These are phyloP conservation scores for Fonsecaea monophora DNA, from an alignment of 2,329 filamentous ascomycete species.

Conservation along the genomic window DNA sequence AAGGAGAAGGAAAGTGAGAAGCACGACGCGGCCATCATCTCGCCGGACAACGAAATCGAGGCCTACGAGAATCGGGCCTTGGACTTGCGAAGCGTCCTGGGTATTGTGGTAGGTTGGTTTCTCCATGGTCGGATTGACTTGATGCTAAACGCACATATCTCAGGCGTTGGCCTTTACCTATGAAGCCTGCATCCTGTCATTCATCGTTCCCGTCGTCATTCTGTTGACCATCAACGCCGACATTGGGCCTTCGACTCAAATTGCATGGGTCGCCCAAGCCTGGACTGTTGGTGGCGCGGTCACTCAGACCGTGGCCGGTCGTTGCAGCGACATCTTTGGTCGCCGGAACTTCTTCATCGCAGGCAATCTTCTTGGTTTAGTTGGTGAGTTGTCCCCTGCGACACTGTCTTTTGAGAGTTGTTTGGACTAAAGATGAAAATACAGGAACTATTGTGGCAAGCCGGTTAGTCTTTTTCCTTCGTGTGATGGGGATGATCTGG, in stretches of 20 bases:
- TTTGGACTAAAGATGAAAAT: too few species aligned
- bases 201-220: slow-evolving; percentile 19
- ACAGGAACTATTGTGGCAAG: too few species aligned
- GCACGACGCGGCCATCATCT: not conserved
- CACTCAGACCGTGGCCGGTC: slow-evolving; percentile 9
- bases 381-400: slow-evolving; percentile 9
- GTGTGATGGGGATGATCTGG: too few species aligned
- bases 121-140: too few species aligned
- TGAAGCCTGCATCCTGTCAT: slow-evolving; percentile 23
- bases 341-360: slow-evolving; percentile 20
- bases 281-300: slow-evolving; percentile 16
- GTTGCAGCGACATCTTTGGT: slow-evolving; percentile 22
- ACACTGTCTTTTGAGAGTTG: not conserved
- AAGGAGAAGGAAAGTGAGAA: too few species aligned
- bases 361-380: slow-evolving; percentile 10
- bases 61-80: slow-evolving; percentile 10
- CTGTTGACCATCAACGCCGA: slow-evolving; percentile 24
- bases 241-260: slow-evolving; percentile 15
- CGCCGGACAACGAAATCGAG: not conserved
- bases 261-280: slow-evolving; percentile 22
- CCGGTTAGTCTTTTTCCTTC: too few species aligned
- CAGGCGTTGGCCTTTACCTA: slow-evolving; percentile 30
- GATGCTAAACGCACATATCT: not conserved
- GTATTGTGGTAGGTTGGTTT: slow-evolving; percentile 5
- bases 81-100: slow-evolving; percentile 15